Evolutionary conservation across 2,329 filamentous ascomycete genomes (phyloP), one percentile per base, ranked within the genome.

Genomic region (Penicillium polonicum): DNA sequence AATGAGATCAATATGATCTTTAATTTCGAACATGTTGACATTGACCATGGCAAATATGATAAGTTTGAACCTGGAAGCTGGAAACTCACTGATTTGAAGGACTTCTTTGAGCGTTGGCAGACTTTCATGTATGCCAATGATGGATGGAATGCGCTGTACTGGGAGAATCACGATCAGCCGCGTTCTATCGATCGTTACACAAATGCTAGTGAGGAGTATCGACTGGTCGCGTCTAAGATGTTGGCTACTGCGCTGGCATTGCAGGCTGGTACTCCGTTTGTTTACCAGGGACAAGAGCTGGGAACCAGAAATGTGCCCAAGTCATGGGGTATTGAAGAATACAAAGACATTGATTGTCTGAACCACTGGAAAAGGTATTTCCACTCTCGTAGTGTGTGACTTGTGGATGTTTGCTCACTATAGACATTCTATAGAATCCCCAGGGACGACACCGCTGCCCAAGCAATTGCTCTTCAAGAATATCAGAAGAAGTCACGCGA

Each of bases 1-100:
- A 78, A 80, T 33, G 85, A 89, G 67, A 73, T 90, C 44, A 86
- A 83, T 69, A 90, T 90, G 86, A 86, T 90, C 36, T 90, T 90
- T 73, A 84, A 88, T 65, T 90, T 90, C 68, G 87, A 89, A 62
- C 80, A 86, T 12, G 85, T 89, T 8, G 82, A 87, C 65, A 76
- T 88, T 17, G 87, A 83, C 4, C 77, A 82, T 46, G 83, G 70
- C 5, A 52, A 55, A 69, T 76, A 66, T 72, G 79, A 84, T 65
- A 80, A 84, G 55, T 84, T 82, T 36, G 74, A 76, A 8, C 77
- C 70, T 5, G 68, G 72, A 1, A 69, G 66, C 5, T 85, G 81
- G 79, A 74, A 74, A 46, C 78, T 84, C 13, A 76, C 77, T 8
- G 77, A 81, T 52, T 72, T 86, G 38, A 85, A 85, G 67, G 65